Base-by-base conservation (phyloP, 371 early-diverging fungal genomes). In the Conidiobolus coronatus region DNA sequence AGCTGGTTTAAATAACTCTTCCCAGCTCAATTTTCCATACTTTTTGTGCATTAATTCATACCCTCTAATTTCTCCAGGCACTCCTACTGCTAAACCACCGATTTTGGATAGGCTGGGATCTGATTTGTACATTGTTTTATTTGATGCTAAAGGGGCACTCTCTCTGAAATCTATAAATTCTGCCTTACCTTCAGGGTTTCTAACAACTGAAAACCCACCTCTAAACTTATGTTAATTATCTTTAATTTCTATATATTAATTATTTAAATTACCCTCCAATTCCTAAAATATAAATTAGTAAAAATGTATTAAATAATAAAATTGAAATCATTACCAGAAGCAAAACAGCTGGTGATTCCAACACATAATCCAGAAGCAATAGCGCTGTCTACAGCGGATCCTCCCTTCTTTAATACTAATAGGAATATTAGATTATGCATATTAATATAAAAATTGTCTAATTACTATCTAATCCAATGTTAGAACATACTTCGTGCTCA, bases 201-300 rank as follows among this genome's bases (percentile, higher is more conserved):
- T 77, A 19, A 96, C 67, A n/a, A 94, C 60, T 79, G 95, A 80
- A 61, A 99, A 97, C 2, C 99, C 99, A 24, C 99, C 99, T 5
- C 88, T 90, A 20, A 6, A 12, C 3, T 6, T 38, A 13, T 2
- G 15, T 18, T 38, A 38, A 13, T 14, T 2, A 39, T 39, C 40
- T 15, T 5, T 39, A 14, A 37, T n/a, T 37, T 3, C 3, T 29
- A 29, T 13, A 7, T 37, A 17, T 37, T 3, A 37, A 7, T 4
- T 13, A 29, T 33, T 14, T 19, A 5, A 22, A 7, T 41, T 41
- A 43, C 44, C 44, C 44, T 8, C 44, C 44, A 21, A 43, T 43
- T 2, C 44, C 44, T 43, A 35, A 24, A 22, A 14, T 13, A 14
- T 20, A 14, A 6, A 11, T 41, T 41, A 13, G 22, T 17, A 20